Base-by-base conservation (phyloP, 148 eudicot genomes). In the Cornus kousa region DNA sequence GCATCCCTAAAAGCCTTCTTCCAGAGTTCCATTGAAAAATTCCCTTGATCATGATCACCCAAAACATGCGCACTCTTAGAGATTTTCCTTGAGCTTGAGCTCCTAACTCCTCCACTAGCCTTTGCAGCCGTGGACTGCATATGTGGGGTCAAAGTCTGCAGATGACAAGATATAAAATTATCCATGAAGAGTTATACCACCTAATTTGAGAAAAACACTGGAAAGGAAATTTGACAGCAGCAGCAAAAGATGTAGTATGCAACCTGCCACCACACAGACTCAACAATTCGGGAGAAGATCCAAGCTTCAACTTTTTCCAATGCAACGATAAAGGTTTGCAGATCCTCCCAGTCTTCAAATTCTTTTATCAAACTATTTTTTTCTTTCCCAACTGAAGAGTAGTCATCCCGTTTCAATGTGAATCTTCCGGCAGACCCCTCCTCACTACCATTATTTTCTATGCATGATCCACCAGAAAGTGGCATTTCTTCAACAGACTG, bases 201-300 rank as follows among this genome's bases (percentile, higher is more conserved):
- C 72, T 48, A 10, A 68, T 62, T 68, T 43, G 67, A 40, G 13
- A 39, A 66, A 55, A 65, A 64, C 17, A 12, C 6, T 77, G 0
- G 33, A 43, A 20, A 69, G n/a, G 7, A 59, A 62, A 40, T 20
- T 40, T 7, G 22, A 31, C 16, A 76, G 64, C 77, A 50, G n/a
- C 22, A 37, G 67, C 74, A 67, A 20, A 67, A 74, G 46, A 32
- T 31, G 62, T 17, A 8, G 69, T 23, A 59, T 60, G 22, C 55
- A 71, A 95, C 98, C 99, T 95, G 99, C 99, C 99, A 95, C 99
- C 99, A 95, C 43, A 93, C 82, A 28, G 94, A 94, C 87, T 95
- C 97, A 22, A 92, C 86, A 71, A 93, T 90, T 53, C 90, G 87
- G 43, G 88, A 86, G 74, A 95, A 93, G 77, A 93, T 87, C 99